Base-by-base conservation (phyloP, 257 asterid species). In the Solanum piurae region DNA sequence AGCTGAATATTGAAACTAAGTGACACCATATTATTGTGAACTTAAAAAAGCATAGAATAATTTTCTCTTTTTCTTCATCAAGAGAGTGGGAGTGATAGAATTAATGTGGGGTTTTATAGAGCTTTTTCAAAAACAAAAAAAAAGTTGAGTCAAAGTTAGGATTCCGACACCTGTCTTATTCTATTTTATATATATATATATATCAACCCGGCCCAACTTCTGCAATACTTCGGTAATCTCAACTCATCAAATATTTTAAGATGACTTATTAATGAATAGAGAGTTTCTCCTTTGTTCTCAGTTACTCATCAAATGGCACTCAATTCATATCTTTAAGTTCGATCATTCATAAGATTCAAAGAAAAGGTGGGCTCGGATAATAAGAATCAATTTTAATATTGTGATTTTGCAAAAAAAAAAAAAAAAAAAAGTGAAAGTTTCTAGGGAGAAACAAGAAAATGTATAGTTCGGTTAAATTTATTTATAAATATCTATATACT, bases 91-190 rank as follows among this genome's bases (percentile, higher is more conserved):
- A 86, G 40, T 1, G 29, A 29, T 33, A 90, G 68, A 58, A 58
- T 58, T 9, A 71, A 31, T 25, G 80, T 89, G 90, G 92, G 90
- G n/a, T 87, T 94, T 90, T 95, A 93, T 93, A 93, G 93, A 93
- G 92, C 7, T 38, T 38, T 38, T 40, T 40, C 7, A 36, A 36
- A 36, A 36, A 0, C 0, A 90, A 74, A 88, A 91, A 83, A 40
- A 91, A 89, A 92, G 90, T 49, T 34, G 89, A 88, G 98, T 95
- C 98, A 96, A 94, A 93, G 92, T 44, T 87, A 88, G 93, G 91
- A 88, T 93, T 91, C 93, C 91, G 89, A 93, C 95, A 92, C 88
- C 73, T 93, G 80, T 88, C 90, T 44, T 44, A 44, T 12, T 44
- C 52, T 44, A 12, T 2, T 31, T 2, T 31, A 11, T 44, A 44